Evolutionary conservation across 805 yeast genomes (phyloP).

Genomic region (Ogataea kodamae): DNA sequence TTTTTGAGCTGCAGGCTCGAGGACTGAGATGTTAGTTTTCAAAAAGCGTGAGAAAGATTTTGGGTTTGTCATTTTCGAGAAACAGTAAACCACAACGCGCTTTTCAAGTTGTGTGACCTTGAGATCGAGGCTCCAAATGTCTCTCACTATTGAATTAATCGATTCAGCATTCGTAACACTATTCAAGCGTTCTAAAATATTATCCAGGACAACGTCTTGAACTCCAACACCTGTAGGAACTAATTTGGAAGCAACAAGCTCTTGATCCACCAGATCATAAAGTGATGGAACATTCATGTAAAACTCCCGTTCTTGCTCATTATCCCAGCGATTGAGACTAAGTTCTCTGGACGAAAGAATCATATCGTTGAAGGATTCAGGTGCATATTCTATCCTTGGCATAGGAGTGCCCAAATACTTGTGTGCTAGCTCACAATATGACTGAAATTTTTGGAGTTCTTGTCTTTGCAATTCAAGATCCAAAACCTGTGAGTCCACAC

Average conservation of each 20-base stretch:
- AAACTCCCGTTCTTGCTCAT: constrained; percentile 59
- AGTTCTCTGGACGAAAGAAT: too few relatives aligned
- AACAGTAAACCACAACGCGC: constrained; percentile 52
- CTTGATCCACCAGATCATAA: constrained; percentile 33
- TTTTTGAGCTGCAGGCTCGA: constrained; percentile 35
- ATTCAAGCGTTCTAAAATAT: constrained; percentile 21
- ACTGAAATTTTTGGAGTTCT: constrained; percentile 41
- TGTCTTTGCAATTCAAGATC: constrained; percentile 29
- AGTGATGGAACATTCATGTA: constrained; percentile 53
- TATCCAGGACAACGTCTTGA: constrained; percentile 11
- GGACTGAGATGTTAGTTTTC: constrained; percentile 49
- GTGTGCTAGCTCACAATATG: constrained; percentile 41
- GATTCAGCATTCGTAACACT: constrained; percentile 44
- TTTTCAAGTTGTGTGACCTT: constrained; percentile 72
- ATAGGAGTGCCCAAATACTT: constrained; percentile 37
- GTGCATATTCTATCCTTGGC: too few relatives aligned
- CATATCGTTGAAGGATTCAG: too few relatives aligned
- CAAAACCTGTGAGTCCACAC: too few relatives aligned
- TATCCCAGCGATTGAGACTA: constrained; percentile 54
- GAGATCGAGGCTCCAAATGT: constrained; percentile 48
- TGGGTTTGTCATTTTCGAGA: constrained; percentile 43
- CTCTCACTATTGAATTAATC: constrained; percentile 44
- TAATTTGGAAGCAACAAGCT: constrained; percentile 12
- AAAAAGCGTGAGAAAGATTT: constrained; percentile 63
- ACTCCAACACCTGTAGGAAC: neutral